These are phyloP conservation scores for Phanerochaete sordida DNA, from an alignment of 768 basidiomycete genomes.

Conservation along the genomic window DNA sequence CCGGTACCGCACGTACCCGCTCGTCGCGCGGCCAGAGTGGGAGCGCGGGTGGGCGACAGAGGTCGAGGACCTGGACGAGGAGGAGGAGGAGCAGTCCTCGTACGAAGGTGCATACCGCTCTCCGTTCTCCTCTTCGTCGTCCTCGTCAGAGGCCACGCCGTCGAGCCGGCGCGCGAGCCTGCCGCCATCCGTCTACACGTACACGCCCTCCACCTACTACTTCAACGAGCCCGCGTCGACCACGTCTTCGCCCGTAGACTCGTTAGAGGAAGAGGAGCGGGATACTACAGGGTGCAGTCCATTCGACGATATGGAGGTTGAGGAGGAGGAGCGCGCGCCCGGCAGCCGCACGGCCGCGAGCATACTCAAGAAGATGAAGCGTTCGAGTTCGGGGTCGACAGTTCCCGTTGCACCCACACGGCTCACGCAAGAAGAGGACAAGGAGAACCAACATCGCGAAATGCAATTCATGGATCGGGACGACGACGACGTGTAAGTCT, in stretches of 20 bases:
- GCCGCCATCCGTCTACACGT: conserved; percentile 12
- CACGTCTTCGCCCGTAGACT: conserved; percentile 20
- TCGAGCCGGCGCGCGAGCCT: conserved; percentile 13
- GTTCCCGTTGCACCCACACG: not conserved
- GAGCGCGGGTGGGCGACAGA: conserved; percentile 24
- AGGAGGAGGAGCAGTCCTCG: conserved; percentile 18
- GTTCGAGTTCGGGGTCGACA: not conserved
- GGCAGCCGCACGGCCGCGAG: conserved; percentile 7
- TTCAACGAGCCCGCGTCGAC: conserved; percentile 16
- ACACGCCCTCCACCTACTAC: conserved; percentile 16
- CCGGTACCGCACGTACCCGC: conserved; percentile 17
- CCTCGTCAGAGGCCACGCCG: not conserved
- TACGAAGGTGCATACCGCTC: conserved; percentile 6
- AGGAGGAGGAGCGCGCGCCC: conserved; percentile 8
- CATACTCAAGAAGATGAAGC: conserved; percentile 5
- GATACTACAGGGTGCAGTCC: conserved; percentile 18
- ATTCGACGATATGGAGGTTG: conserved; percentile 14
- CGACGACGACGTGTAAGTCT: conserved; percentile 21
- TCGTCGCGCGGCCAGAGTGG: conserved; percentile 20
- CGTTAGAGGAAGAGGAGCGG: conserved; percentile 18
- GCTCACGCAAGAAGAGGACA: conserved; percentile 3
- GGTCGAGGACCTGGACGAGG: conserved; percentile 20
- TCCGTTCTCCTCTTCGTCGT: conserved; percentile 4
- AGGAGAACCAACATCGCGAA: conserved; percentile 3
- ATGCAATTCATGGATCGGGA: conserved; percentile 4